Evolutionary conservation across 2,329 filamentous ascomycete genomes (phyloP).

Genomic region (Stagonosporopsis vannaccii): DNA sequence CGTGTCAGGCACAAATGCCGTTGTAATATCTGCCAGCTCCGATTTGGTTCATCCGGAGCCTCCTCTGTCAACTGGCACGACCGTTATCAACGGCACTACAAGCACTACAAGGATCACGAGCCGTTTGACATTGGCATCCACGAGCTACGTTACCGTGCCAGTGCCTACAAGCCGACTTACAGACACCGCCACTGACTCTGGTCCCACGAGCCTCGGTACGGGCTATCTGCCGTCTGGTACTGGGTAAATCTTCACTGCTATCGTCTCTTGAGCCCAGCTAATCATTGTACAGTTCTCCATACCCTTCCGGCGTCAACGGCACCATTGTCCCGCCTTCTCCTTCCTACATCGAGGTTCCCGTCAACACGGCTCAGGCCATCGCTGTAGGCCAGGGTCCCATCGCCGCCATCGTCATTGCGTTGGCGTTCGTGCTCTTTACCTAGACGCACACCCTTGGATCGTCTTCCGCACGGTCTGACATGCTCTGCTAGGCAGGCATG

Average conservation of each 20-base stretch:
- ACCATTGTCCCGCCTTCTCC: constrained; percentile 35
- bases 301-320: constrained; percentile 29
- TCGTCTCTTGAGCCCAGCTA: constrained; percentile 1
- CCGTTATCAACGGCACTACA: constrained; percentile 28
- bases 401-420: constrained; percentile 35
- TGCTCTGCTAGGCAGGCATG: constrained; percentile 16
- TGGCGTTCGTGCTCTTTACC: constrained; percentile 38
- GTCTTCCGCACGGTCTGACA: not conserved
- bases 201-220: constrained; percentile 29
- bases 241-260: constrained; percentile 27
- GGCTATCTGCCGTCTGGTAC: constrained; percentile 32
- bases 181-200: constrained; percentile 25
- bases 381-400: constrained; percentile 34
- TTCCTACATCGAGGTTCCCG: constrained; percentile 31
- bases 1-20: constrained; percentile 17
- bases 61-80: constrained; percentile 21
- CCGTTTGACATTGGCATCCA: constrained; percentile 32
- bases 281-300: constrained; percentile 22
- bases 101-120: constrained; percentile 37
- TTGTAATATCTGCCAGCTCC: constrained; percentile 20
- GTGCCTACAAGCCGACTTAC: constrained; percentile 18
- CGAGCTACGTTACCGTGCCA: constrained; percentile 28
- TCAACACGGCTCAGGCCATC: constrained; percentile 34
- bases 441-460: constrained; percentile 15
- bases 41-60: constrained; percentile 13